Evolutionary conservation across 2,329 filamentous ascomycete species (phyloP).

Genomic region (Blastomyces gilchristii): DNA sequence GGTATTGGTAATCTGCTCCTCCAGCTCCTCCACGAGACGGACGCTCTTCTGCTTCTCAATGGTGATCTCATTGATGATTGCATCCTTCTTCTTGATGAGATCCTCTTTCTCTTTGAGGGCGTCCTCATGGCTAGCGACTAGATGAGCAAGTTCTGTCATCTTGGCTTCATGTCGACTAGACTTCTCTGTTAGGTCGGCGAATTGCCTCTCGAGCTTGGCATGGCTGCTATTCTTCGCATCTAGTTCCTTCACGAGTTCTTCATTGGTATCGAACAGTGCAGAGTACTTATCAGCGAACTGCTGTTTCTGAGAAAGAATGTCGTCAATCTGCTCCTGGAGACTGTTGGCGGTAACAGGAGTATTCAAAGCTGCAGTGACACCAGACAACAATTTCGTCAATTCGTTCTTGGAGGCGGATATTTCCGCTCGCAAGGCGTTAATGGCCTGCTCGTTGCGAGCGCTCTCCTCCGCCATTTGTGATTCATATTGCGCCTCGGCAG

Average conservation of each 20-base stretch:
- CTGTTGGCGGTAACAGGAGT: slow-evolving; percentile 44
- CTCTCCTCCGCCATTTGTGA: slow-evolving; percentile 42
- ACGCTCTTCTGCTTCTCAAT: slow-evolving; percentile 80
- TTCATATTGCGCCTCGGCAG: slow-evolving; percentile 29
- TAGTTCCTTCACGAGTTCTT: slow-evolving; percentile 30
- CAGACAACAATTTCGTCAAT: slow-evolving; percentile 53
- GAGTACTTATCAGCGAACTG: slow-evolving; percentile 34
- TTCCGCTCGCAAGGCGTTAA: slow-evolving; percentile 52
- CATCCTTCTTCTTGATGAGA: slow-evolving; percentile 38
- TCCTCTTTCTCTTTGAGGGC: slow-evolving; percentile 36
- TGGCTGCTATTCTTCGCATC: slow-evolving; percentile 21
- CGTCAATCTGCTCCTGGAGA: slow-evolving; percentile 56
- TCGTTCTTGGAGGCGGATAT: slow-evolving; percentile 57
- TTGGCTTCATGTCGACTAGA: slow-evolving; percentile 41
- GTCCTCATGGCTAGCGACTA: slow-evolving; percentile 39
- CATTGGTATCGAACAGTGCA: slow-evolving; percentile 32
- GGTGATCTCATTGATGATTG: slow-evolving; percentile 41
- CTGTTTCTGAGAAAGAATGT: slow-evolving; percentile 34
- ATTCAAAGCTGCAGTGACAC: slow-evolving; percentile 40
- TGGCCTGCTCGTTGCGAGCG: slow-evolving; percentile 47
- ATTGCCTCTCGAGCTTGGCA: slow-evolving; percentile 27
- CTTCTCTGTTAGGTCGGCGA: slow-evolving; percentile 33
- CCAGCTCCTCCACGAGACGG: slow-evolving; percentile 84
- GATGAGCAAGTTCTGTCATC: slow-evolving; percentile 44
- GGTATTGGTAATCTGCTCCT: slow-evolving; percentile 89